Percentiles rank a stretch among this genome's conserved stretches.
Conservation (phyloP, 768 basidiomycete species). For the Podaxis mareebaensis region DNA sequence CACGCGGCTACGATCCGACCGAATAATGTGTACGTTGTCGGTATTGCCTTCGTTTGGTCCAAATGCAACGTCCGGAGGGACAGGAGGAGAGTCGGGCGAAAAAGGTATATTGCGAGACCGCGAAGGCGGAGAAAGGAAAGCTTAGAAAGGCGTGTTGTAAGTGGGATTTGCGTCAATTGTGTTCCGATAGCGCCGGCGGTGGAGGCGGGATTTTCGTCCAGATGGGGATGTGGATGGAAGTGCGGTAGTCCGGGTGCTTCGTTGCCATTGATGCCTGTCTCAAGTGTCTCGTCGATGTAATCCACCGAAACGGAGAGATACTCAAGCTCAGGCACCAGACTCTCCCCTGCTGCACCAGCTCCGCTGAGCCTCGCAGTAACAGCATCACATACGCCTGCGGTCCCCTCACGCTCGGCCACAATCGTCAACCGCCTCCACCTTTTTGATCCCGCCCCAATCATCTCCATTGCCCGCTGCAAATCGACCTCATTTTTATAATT, state of each 20-base stretch:
- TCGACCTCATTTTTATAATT: background rate
- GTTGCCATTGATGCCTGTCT: background rate
- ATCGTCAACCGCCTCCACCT: slow-evolving; percentile 38
- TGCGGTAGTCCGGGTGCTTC: background rate
- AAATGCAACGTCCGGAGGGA: slow-evolving; percentile 43
- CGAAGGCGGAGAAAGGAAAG: slow-evolving; percentile 44
- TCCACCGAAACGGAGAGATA: slow-evolving; percentile 40
- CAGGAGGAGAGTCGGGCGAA: slow-evolving; percentile 34
- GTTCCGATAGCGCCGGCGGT: no score
- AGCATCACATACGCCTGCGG: background rate
- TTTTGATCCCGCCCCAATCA: slow-evolving; percentile 30
- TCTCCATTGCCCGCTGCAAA: slow-evolving; percentile 28
- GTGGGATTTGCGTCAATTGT: background rate
- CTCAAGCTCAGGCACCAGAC: slow-evolving; percentile 34
- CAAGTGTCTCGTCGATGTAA: slow-evolving; percentile 19
- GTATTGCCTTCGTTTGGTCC: slow-evolving; percentile 38
- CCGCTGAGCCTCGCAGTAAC: background rate
- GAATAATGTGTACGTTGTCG: slow-evolving; percentile 37
- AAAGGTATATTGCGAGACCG: slow-evolving; percentile 42
- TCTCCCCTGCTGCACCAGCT: background rate
- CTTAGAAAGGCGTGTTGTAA: slow-evolving; percentile 23
- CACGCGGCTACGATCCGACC: slow-evolving; percentile 34
- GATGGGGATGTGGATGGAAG: background rate
- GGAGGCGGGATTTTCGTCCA: background rate
- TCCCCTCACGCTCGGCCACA: slow-evolving; percentile 8